These are phyloP conservation scores for Puccinia brachypodii DNA, from an alignment of 1,284 basidiomycete genomes.

Conservation along the genomic window DNA sequence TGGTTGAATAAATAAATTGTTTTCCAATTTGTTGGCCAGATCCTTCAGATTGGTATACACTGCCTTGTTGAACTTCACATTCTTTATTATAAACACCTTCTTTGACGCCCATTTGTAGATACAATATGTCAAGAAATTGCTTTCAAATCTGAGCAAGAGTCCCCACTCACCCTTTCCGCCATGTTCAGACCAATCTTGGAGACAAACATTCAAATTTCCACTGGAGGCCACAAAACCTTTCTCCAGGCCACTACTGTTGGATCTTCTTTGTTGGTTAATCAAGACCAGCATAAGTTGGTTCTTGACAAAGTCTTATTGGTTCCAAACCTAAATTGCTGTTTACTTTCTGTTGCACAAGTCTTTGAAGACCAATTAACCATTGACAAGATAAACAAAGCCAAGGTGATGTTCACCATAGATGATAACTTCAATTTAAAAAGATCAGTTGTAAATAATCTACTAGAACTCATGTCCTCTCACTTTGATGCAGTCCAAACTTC, in stretches of 20 bases:
- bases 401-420: neutral
- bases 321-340: neutral
- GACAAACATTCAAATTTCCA: neutral
- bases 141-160: too few relatives aligned
- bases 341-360: neutral
- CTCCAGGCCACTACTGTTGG: neutral
- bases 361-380: neutral
- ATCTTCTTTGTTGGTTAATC: neutral
- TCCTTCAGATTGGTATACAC: too few relatives aligned
- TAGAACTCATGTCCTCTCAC: neutral
- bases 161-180: too few relatives aligned
- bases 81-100: too few relatives aligned
- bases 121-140: too few relatives aligned
- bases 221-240: neutral
- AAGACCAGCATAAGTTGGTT: neutral
- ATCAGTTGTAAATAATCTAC: neutral
- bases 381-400: neutral
- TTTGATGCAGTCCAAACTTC: neutral
- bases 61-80: too few relatives aligned
- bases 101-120: too few relatives aligned
- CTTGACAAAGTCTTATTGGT: neutral
- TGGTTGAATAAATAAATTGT: too few relatives aligned
- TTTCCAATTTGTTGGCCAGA: too few relatives aligned
- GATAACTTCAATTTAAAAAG: neutral
- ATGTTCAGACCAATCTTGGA: neutral